These are phyloP conservation scores for Cadophora malorum DNA, from an alignment of 2,329 filamentous ascomycete genomes.

Conservation along the genomic window DNA sequence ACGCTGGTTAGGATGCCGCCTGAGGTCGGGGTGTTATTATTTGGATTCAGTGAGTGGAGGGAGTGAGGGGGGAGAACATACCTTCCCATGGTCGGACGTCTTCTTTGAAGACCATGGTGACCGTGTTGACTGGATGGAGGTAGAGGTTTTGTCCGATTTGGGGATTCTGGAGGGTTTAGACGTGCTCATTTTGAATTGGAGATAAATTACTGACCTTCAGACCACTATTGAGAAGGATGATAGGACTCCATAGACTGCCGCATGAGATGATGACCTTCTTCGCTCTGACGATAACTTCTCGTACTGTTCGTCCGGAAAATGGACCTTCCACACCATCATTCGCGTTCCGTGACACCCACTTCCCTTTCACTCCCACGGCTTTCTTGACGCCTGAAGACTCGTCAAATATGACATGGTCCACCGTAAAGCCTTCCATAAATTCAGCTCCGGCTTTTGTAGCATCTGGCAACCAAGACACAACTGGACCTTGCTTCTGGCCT, in stretches of 20 bases:
- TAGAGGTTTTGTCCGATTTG: slow-evolving; percentile 85
- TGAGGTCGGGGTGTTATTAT: slow-evolving; percentile 28
- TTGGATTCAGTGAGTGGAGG: neutral
- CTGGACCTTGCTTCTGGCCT: slow-evolving; percentile 79
- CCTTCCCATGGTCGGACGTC: slow-evolving; percentile 72
- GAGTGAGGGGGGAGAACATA: slow-evolving; percentile 18
- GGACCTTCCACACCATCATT: slow-evolving; percentile 62
- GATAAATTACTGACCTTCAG: slow-evolving; percentile 58
- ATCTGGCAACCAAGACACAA: slow-evolving; percentile 78
- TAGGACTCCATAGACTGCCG: slow-evolving; percentile 78
- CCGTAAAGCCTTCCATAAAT: slow-evolving; percentile 84
- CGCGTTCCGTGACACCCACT: slow-evolving; percentile 75
- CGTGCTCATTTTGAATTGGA: neutral
- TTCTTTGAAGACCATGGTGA: slow-evolving; percentile 70
- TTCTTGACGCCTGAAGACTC: slow-evolving; percentile 54
- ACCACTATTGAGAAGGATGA: slow-evolving; percentile 79
- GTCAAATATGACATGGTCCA: slow-evolving; percentile 74
- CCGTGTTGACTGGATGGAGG: slow-evolving; percentile 73
- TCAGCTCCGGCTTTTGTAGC: slow-evolving; percentile 77
- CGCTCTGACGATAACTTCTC: slow-evolving; percentile 75
- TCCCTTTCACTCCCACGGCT: slow-evolving; percentile 75
- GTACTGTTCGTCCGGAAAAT: slow-evolving; percentile 54
- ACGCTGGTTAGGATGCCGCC: slow-evolving; percentile 79
- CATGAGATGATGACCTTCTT: slow-evolving; percentile 81
- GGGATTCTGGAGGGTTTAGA: slow-evolving; percentile 57